These are phyloP conservation scores for Fomitopsis serialis DNA, from an alignment of 768 basidiomycete species.

Conservation along the genomic window DNA sequence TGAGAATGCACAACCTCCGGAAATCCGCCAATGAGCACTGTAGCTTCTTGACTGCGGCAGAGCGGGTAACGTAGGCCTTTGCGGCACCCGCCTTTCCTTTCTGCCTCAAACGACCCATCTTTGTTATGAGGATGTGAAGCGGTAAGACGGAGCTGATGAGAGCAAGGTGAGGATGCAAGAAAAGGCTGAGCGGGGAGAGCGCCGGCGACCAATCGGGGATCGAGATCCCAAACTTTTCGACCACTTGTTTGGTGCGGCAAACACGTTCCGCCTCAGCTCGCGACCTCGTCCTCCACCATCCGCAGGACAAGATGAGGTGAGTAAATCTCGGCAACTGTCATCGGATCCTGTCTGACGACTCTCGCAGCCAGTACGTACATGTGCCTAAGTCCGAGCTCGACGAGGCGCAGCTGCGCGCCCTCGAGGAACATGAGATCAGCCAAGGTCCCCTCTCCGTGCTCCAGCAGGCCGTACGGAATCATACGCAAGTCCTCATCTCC, in stretches of 20 bases:
- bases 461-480: slow-evolving; percentile 96
- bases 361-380: slow-evolving; percentile 87
- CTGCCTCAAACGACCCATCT: slow-evolving; percentile 72
- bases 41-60: slow-evolving; percentile 87
- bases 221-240: slow-evolving; percentile 24
- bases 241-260: slow-evolving; percentile 12
- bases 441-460: slow-evolving; percentile 96
- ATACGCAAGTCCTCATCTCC: slow-evolving; percentile 95
- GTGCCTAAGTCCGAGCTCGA: slow-evolving; percentile 96
- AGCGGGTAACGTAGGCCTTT: slow-evolving; percentile 88
- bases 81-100: slow-evolving; percentile 91
- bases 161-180: no score
- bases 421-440: slow-evolving; percentile 98
- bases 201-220: slow-evolving; percentile 13
- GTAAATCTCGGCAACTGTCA: background rate
- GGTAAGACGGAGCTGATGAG: background rate
- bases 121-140: background rate
- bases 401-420: slow-evolving; percentile 90
- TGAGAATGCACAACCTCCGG: slow-evolving; percentile 92
- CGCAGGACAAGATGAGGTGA: slow-evolving; percentile 19
- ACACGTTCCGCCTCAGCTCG: slow-evolving; percentile 1
- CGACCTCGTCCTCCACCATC: background rate
- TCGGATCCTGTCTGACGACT: background rate
- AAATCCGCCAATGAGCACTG: slow-evolving; percentile 98
- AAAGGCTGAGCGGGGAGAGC: slow-evolving; percentile 7